Evolutionary conservation across 495 filamentous ascomycete species (phyloP).

Genomic region (Penicillium canariense): DNA sequence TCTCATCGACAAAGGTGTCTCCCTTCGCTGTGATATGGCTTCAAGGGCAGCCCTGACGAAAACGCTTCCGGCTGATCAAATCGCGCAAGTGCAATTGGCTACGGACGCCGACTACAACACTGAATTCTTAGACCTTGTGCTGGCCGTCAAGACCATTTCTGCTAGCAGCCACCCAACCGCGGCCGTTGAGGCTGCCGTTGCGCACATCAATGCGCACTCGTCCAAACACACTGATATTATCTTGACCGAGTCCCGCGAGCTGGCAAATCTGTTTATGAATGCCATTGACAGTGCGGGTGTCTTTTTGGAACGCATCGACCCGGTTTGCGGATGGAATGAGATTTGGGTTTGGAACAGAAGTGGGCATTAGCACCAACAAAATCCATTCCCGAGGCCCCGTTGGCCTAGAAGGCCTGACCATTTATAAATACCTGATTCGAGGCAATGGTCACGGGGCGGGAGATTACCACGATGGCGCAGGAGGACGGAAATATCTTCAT

Average conservation of each 20-base stretch:
- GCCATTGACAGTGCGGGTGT: constrained; percentile 87
- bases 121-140: constrained; percentile 81
- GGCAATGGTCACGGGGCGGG: constrained; percentile 75
- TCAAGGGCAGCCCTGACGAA: constrained; percentile 60
- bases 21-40: constrained; percentile 73
- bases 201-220: constrained; percentile 87
- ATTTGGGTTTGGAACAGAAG: constrained; percentile 96
- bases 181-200: constrained; percentile 65
- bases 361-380: constrained; percentile 98
- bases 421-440: constrained; percentile 89
- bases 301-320: constrained; percentile 95
- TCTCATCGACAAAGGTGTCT: constrained; percentile 72
- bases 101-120: constrained; percentile 73
- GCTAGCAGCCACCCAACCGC: constrained; percentile 25
- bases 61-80: constrained; percentile 31
- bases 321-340: constrained; percentile 95
- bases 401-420: constrained; percentile 89
- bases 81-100: constrained; percentile 58
- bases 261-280: constrained; percentile 77
- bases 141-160: constrained; percentile 80
- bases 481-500: constrained; percentile 41
- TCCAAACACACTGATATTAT: constrained; percentile 97
- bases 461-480: constrained; percentile 68
- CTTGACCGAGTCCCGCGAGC: constrained; percentile 60
- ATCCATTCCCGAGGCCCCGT: constrained; percentile 94